Evolutionary conservation across 1,284 basidiomycete genomes (phyloP).

Genomic region (Abortiporus biennis): DNA sequence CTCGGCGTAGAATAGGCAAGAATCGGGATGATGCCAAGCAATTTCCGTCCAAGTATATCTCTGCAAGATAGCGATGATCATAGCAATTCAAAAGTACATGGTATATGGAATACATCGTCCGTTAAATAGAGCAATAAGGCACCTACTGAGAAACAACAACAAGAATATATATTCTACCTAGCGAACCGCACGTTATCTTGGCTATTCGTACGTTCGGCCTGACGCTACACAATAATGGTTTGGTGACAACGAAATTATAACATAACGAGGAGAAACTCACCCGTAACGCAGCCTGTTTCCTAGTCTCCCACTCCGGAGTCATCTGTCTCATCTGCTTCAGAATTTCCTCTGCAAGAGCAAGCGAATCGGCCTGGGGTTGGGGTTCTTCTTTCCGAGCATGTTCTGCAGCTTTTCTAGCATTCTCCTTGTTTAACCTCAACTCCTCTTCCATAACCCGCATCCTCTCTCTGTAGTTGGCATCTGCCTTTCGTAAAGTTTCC

Average conservation of each 20-base stretch:
- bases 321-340: conserved; percentile 39
- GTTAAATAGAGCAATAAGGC: too few relatives aligned
- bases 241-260: conserved; percentile 3
- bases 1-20: conserved; percentile 23
- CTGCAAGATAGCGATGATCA: too few relatives aligned
- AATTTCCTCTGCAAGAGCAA: conserved; percentile 22
- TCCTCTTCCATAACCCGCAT: conserved; percentile 20
- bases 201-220: conserved; percentile 16
- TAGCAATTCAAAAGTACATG: too few relatives aligned
- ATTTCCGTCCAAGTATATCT: too few relatives aligned
- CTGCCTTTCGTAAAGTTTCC: conserved; percentile 17
- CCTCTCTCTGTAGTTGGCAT: conserved; percentile 20
- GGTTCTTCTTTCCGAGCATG: neutral
- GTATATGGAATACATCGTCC: too few relatives aligned
- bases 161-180: neutral
- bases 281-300: conserved; percentile 37
- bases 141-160: neutral
- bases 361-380: neutral
- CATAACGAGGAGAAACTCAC: conserved; percentile 18
- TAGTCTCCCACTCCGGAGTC: conserved; percentile 59
- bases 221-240: conserved; percentile 11
- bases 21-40: too few relatives aligned
- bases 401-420: conserved; percentile 1
- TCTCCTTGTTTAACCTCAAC: conserved; percentile 14
- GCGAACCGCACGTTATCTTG: neutral